Base-by-base conservation (phyloP, 768 basidiomycete genomes). In the Serendipita indica region DNA sequence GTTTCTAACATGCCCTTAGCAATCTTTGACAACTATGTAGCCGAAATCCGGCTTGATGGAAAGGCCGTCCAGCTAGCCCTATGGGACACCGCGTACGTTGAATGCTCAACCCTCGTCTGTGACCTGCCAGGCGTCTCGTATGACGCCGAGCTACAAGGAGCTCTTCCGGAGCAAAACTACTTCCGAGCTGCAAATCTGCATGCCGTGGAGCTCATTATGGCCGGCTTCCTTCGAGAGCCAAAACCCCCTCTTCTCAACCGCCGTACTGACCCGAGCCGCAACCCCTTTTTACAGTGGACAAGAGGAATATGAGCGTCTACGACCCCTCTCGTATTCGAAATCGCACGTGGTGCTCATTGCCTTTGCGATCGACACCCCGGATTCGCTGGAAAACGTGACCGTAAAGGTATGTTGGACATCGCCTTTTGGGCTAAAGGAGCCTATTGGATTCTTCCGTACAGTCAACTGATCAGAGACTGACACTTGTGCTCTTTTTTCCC, bases 311-410 rank as follows among this genome's bases (percentile, higher is more conserved):
- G 94, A 98, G 85, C 85, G 94, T 63, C 76, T 98, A 66, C 83
- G 96, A 65, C 96, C 96, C 46, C 81, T 99, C 71, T 96, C 92
- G 46, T 98, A 98, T 72, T 91, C 92, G 57, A 90, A 96, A 75
- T 96, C 94, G 61, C 96, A 99, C 71, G 89, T 99, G 66, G 96
- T 99, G 68, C 81, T 99, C 63, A 98, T 99, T 67, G 93, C 93
- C 43, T 99, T 93, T 69, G 81, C 90, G 54, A 82, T 98, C 66
- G 94, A 97, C 72, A 91, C 91, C 34, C 91, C 90, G 22, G 96
- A 98, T 72, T 94, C 91, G 35, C 75, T 98, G 60, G 93, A 98
- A 64, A 97, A 98, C 73, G 94, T 98, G 20, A 78, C 83, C 20
- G 83, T 84, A 63, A 98, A 98, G 81, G 92, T 85, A 66, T 59